These are phyloP conservation scores for Cytospora piceicola DNA, from an alignment of 2,329 filamentous ascomycete species.

Conservation along the genomic window DNA sequence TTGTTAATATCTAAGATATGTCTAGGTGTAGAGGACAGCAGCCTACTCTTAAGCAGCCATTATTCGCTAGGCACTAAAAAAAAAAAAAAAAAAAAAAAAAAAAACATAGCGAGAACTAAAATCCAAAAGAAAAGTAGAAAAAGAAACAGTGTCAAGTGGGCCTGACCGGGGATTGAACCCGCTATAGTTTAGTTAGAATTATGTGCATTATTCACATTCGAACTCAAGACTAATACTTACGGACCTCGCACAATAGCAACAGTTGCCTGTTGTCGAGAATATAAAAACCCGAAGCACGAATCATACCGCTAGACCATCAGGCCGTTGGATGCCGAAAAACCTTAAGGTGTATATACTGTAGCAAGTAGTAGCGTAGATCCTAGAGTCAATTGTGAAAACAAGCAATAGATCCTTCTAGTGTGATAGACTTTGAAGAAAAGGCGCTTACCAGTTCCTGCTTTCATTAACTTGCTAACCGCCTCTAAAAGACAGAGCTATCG, in stretches of 20 bases:
- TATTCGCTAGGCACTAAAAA: neutral
- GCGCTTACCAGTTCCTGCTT: too few species aligned
- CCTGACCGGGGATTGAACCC: conserved; percentile 22
- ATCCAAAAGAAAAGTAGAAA: neutral
- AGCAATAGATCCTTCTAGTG: too few species aligned
- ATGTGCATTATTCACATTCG: neutral
- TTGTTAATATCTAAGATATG: too few species aligned
- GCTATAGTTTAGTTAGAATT: neutral
- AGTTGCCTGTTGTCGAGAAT: neutral
- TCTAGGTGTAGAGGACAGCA: too few species aligned
- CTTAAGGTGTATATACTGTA: neutral
- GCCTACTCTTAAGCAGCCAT: too few species aligned
- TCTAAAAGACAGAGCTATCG: too few species aligned
- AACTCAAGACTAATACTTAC: neutral
- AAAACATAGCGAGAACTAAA: neutral
- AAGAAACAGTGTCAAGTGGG: neutral
- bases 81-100: neutral
- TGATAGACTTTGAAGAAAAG: too few species aligned
- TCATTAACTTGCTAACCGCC: too few species aligned
- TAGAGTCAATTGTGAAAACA: too few species aligned
- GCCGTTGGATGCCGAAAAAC: neutral
- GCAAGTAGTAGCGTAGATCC: too few species aligned
- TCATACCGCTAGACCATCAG: conserved; percentile 28
- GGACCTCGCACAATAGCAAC: neutral
- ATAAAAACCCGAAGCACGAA: conserved; percentile 23